Base-by-base conservation (phyloP, 805 yeast genomes). In the Saccharomyces kudriavzevii region DNA sequence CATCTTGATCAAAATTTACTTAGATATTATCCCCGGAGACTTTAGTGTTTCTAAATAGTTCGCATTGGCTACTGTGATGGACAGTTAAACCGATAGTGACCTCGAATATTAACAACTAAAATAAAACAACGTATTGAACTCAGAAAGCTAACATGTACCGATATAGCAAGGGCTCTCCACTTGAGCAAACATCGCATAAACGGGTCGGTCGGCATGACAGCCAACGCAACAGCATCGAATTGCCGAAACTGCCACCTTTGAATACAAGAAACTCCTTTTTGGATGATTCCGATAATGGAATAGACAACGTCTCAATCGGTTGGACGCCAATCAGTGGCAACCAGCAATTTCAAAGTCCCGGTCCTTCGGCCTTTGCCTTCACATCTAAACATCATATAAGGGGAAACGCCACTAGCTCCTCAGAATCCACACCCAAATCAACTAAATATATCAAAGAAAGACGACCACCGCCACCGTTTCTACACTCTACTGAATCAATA, bases 231-330 rank as follows among this genome's bases (percentile, higher is more conserved):
- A 47, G 45, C 28, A 51, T 57, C n/a, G 48, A 52, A 20, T 47
- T 67, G 31, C 71, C 71, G 1, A 57, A 58, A 46, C 55, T 67
- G 43, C 70, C 71, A 20, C 71, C 71, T 5, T 54, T 67, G 45
- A 54, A 58, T 27, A 66, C 69, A 9, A 52, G 61, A 40, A 55
- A 53, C 17, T 56, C 63, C 9, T 59, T 61, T 47, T 47, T 50
- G 5, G 67, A 62, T 9, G 43, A 29, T 30, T 47, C 43, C 5
- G 49, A 31, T 5, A 6, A 48, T 17, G 47, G 31, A 13, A 49
- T 26, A 31, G 60, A 53, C 6, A 58, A 57, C 17, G 45, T 57
- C 3, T 52, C 64, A 2, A 61, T 61, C 30, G 65, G 64, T 3
- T 63, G 65, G 66, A 59, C 66, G 1, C 63, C 61, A 17, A 52